A percentile compares a stretch with the other conserved stretches of the same genome.
phyloP scores from a whole-genome alignment of 2,329 filamentous ascomycete genomes.

The Aspergillus vadensis region DNA sequence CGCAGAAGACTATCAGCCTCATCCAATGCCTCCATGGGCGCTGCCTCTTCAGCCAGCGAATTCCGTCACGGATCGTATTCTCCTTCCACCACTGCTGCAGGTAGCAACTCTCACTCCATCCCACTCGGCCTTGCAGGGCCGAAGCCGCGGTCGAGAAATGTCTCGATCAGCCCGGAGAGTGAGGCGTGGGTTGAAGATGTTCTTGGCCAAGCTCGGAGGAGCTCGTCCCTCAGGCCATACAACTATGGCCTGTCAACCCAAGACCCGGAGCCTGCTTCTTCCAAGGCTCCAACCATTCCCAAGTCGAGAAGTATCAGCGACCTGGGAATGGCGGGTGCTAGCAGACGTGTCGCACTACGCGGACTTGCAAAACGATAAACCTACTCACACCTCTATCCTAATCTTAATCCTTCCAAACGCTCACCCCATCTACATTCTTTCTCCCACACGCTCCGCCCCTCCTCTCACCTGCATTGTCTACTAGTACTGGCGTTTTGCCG shows the following conservation, averaged over 20 bases:
- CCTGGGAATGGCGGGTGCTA: constrained; percentile 38
- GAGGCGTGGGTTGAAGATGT: constrained; percentile 53
- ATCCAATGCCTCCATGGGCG: constrained; percentile 39
- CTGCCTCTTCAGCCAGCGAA: constrained; percentile 31
- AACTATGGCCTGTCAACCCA: constrained; percentile 23
- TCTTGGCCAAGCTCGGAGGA: constrained; percentile 46
- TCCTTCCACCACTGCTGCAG: constrained; percentile 24
- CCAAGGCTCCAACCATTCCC: constrained; percentile 23
- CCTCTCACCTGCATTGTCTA: constrained; percentile 12
- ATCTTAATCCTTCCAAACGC: constrained; percentile 5
- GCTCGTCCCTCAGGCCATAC: constrained; percentile 37
- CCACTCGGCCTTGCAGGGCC: constrained; percentile 51
- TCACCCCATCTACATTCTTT: constrained; percentile 6
- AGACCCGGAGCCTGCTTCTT: constrained; percentile 20
- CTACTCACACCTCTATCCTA: neutral
- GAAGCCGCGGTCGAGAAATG: constrained; percentile 41
- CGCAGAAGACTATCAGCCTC: constrained; percentile 42
- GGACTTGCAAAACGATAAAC: constrained; percentile 35
- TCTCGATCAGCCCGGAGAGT: constrained; percentile 48
- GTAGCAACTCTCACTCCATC: constrained; percentile 30
- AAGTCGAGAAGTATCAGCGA: constrained; percentile 45
- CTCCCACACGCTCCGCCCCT: constrained; percentile 8
- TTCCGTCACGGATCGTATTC: constrained; percentile 28
- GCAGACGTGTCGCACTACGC: constrained; percentile 41
- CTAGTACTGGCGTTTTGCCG: constrained; percentile 18